These are phyloP conservation scores for Teunomyces aglyptinius DNA, from an alignment of 805 yeast species.

Conservation along the genomic window DNA sequence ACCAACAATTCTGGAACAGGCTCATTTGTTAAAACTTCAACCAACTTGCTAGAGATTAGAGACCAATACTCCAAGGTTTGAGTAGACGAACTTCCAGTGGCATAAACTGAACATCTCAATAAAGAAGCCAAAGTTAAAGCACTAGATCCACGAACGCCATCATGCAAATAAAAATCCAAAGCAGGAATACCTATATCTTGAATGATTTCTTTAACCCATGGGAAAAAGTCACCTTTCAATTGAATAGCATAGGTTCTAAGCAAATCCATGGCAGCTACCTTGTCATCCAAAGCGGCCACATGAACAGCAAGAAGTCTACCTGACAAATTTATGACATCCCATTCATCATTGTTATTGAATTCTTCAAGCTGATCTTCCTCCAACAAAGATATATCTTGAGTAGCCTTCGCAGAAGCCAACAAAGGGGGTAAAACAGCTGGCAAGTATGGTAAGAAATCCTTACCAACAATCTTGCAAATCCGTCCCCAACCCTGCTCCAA, in stretches of 20 bases:
- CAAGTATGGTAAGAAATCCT: constrained; percentile 79
- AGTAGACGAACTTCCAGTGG: constrained; percentile 53
- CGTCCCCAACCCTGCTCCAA: constrained; percentile 96
- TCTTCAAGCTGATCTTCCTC: constrained; percentile 88
- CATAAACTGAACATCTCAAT: constrained; percentile 58
- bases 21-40: constrained; percentile 67
- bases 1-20: constrained; percentile 82
- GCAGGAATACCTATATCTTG: constrained; percentile 83
- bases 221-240: constrained; percentile 76
- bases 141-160: constrained; percentile 91
- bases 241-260: constrained; percentile 81
- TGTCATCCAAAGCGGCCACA: constrained; percentile 91
- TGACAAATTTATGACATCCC: constrained; percentile 89
- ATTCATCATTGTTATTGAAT: constrained; percentile 79
- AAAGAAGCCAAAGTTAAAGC: constrained; percentile 81
- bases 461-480: constrained; percentile 80
- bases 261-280: constrained; percentile 87
- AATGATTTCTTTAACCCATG: constrained; percentile 76
- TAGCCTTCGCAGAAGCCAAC: constrained; percentile 78
- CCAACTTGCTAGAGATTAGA: constrained; percentile 62
- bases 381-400: constrained; percentile 83
- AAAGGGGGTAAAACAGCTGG: constrained; percentile 89
- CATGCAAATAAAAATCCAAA: constrained; percentile 86
- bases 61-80: constrained; percentile 72
- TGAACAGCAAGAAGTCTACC: constrained; percentile 95